These are phyloP conservation scores for Protomyces inouyei DNA, from an alignment of 1,139 yeast species.

Conservation along the genomic window DNA sequence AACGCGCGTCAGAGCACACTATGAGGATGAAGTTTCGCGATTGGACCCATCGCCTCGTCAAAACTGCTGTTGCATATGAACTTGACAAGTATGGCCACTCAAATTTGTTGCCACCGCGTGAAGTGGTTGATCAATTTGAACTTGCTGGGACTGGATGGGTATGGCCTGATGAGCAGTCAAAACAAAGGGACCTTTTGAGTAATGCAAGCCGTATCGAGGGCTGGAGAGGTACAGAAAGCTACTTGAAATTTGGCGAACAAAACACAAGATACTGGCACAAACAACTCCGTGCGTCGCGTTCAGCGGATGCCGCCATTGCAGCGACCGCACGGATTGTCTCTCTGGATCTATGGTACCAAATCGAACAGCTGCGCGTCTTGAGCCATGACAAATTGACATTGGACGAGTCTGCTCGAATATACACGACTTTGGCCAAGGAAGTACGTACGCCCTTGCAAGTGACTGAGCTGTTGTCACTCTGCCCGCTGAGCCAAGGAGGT, in stretches of 20 bases:
- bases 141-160: slow-evolving; percentile 40
- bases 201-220: slow-evolving; percentile 40
- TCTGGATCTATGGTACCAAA: slow-evolving; percentile 38
- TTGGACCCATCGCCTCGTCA: slow-evolving; percentile 38
- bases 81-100: slow-evolving; percentile 37
- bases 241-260: slow-evolving; percentile 28
- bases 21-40: slow-evolving; percentile 39
- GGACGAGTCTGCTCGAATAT: slow-evolving; percentile 37
- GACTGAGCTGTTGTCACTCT: slow-evolving; percentile 36
- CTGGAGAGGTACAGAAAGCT: slow-evolving; percentile 39
- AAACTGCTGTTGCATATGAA: slow-evolving; percentile 40
- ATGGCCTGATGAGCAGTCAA: slow-evolving; percentile 38
- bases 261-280: neutral
- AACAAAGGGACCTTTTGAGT: slow-evolving; percentile 35
- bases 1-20: slow-evolving; percentile 39
- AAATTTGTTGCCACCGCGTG: slow-evolving; percentile 36
- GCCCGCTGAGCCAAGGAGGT: slow-evolving; percentile 32
- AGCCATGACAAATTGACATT: slow-evolving; percentile 34
- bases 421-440: slow-evolving; percentile 30
- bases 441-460: slow-evolving; percentile 37
- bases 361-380: slow-evolving; percentile 36
- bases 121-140: slow-evolving; percentile 30
- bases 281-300: neutral
- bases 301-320: slow-evolving; percentile 31
- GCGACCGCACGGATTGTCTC: slow-evolving; percentile 33